These are phyloP conservation scores for Agrocybe praecox DNA, from an alignment of 768 basidiomycete genomes.

Conservation along the genomic window DNA sequence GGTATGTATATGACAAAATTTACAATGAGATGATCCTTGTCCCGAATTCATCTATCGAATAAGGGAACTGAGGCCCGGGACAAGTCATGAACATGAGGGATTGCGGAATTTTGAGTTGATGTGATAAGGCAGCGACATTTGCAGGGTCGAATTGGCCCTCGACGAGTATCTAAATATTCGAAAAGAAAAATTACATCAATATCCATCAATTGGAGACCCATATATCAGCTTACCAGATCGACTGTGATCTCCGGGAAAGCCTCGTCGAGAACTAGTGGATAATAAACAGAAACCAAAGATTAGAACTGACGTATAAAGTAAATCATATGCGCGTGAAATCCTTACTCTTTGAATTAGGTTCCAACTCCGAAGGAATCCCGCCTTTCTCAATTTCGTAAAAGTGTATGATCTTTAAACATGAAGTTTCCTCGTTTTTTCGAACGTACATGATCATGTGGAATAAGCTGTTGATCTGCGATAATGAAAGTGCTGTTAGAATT, in stretches of 20 bases:
- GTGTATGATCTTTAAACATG: conserved; percentile 68
- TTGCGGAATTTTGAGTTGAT: conserved; percentile 21
- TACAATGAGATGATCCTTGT: conserved; percentile 26
- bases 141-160: conserved; percentile 22
- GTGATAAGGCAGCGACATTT: conserved; percentile 24
- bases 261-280: conserved; percentile 37
- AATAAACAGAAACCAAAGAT: no score
- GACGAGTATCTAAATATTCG: conserved; percentile 22
- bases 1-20: no score
- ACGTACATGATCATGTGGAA: conserved; percentile 72
- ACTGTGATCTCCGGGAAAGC: conserved; percentile 52
- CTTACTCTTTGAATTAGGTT: conserved; percentile 69
- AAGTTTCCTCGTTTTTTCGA: conserved; percentile 67
- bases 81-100: conserved; percentile 31
- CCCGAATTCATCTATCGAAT: conserved; percentile 23
- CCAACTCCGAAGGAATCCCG: conserved; percentile 66
- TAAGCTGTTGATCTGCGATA: conserved; percentile 59
- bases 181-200: background rate
- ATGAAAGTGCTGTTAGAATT: background rate
- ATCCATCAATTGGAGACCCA: no score
- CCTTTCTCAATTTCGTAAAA: conserved; percentile 53
- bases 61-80: conserved; percentile 20
- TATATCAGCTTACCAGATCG: conserved; percentile 25
- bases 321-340: no score
- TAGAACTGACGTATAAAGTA: no score